Base-by-base conservation (phyloP, 805 yeast genomes). In the Wickerhamomyces chaumierensis region DNA sequence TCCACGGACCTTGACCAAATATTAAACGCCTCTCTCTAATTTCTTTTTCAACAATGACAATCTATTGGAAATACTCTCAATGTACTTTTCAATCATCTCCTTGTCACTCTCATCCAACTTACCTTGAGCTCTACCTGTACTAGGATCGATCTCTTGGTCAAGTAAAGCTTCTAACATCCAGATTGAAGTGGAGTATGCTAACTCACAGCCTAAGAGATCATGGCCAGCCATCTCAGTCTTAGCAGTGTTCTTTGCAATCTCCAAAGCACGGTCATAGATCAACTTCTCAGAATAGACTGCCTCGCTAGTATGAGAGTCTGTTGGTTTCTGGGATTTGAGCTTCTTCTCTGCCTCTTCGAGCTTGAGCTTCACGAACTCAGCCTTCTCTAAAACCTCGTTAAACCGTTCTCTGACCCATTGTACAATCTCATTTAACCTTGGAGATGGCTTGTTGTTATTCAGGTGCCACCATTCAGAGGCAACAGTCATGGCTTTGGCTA, bases 141-240 rank as follows among this genome's bases (percentile, higher is more conserved):
- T 21, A 18, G 47, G 52, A 17, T 58, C 63, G 12, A 47, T 52
- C 23, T 60, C 64, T 28, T 61, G 58, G 42, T 81, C 90, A 39
- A 87, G 59, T 20, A 90, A 63, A 1, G 95, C 86, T 54, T 86
- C 94, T 52, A 90, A 65, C 96, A 90, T 86, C 96, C 96, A 90
- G 38, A 90, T 74, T 0, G 96, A 79, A 0, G 95, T 85, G 4
- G 94, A 84, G 56, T 90, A 90, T 8, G 90, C 82, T 42, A 83
- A 61, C 58, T 88, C 96, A 60, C 96, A 88, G 6, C 81, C 82
- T 16, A 66, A 63, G 37, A 83, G 56, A 52, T 81, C 87, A 28
- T 53, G 51, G 34, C 83, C 83, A 32, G 71, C 73, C 49, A 87
- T 66, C 60, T 90, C 98, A 55, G 81, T 78, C 40, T 82, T 80